Conservation (phyloP, 2,329 filamentous ascomycete genomes). For the Colletotrichum eremochloae region DNA sequence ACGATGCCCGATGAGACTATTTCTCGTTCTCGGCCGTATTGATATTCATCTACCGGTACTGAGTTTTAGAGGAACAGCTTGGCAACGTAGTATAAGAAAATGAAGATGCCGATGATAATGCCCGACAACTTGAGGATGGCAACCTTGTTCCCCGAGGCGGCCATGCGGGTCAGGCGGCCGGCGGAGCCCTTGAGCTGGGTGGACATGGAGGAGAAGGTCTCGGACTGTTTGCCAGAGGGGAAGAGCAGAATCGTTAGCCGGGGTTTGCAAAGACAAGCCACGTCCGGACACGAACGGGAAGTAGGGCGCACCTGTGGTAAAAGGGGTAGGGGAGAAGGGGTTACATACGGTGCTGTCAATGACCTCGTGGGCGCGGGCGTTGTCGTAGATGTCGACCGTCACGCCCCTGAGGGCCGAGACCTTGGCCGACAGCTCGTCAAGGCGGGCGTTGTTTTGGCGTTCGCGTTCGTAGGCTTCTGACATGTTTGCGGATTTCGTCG, state of each 20-base stretch:
- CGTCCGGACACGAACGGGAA: neutral
- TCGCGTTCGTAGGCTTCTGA: constrained; percentile 84
- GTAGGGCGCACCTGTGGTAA: neutral
- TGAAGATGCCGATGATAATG: constrained; percentile 79
- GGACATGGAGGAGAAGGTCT: constrained; percentile 91
- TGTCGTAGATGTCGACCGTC: constrained; percentile 98
- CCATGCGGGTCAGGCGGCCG: constrained; percentile 87
- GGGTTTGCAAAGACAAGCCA: neutral
- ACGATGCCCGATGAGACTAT: neutral
- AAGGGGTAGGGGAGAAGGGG: neutral
- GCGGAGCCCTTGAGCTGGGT: constrained; percentile 88
- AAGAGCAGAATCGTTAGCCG: neutral
- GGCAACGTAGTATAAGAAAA: constrained; percentile 81
- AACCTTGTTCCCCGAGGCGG: constrained; percentile 88
- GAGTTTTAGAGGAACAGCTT: constrained; percentile 70
- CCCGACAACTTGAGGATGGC: constrained; percentile 91
- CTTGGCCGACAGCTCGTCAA: constrained; percentile 91
- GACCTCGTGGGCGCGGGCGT: constrained; percentile 87
- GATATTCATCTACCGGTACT: neutral
- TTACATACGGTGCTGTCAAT: constrained; percentile 85
- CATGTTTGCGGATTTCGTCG: constrained; percentile 61
- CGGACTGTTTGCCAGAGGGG: constrained; percentile 67
- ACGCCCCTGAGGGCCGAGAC: constrained; percentile 93
- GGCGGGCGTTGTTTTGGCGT: constrained; percentile 93
- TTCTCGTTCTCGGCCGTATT: neutral